phyloP scores from a whole-genome alignment of 805 yeast species.

The Hanseniaspora taiwanica region DNA sequence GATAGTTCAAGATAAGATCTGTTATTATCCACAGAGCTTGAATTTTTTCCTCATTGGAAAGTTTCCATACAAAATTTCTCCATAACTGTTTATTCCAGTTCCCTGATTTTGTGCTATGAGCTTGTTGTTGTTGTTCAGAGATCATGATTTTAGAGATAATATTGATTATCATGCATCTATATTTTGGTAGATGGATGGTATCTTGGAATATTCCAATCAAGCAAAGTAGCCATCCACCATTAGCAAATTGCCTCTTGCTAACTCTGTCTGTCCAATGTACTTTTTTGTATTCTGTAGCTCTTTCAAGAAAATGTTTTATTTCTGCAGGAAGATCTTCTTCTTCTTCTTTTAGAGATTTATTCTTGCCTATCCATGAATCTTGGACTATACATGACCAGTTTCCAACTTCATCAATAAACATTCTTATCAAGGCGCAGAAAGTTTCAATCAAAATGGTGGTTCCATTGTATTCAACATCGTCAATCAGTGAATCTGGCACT shows the following conservation, averaged over 20 bases:
- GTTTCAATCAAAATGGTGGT: conserved; percentile 17
- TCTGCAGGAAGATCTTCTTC: conserved; percentile 10
- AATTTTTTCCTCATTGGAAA: conserved; percentile 43
- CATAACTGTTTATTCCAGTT: conserved; percentile 27
- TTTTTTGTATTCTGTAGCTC: conserved; percentile 41
- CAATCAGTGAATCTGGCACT: conserved; percentile 13
- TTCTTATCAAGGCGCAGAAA: conserved; percentile 17
- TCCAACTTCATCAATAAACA: conserved; percentile 22
- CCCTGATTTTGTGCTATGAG: no score
- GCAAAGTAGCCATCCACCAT: conserved; percentile 77
- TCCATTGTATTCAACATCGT: conserved; percentile 15
- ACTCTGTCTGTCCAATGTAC: conserved; percentile 69
- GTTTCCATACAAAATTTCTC: conserved; percentile 39
- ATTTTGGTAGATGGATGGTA: conserved; percentile 17
- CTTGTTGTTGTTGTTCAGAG: conserved; percentile 34
- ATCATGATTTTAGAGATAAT: conserved; percentile 36
- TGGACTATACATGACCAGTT: conserved; percentile 20
- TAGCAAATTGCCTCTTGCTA: conserved; percentile 58
- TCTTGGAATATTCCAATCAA: conserved; percentile 53
- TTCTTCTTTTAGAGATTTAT: conserved; percentile 6
- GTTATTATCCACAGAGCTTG: conserved; percentile 48
- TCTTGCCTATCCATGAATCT: conserved; percentile 19
- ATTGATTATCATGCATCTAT: conserved; percentile 30
- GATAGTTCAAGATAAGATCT: conserved; percentile 33
- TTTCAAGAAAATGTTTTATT: conserved; percentile 20